Evolutionary conservation across 345 rosid genomes (phyloP), one percentile per base, ranked within the genome.

Genomic region (Ceriops zippeliana): DNA sequence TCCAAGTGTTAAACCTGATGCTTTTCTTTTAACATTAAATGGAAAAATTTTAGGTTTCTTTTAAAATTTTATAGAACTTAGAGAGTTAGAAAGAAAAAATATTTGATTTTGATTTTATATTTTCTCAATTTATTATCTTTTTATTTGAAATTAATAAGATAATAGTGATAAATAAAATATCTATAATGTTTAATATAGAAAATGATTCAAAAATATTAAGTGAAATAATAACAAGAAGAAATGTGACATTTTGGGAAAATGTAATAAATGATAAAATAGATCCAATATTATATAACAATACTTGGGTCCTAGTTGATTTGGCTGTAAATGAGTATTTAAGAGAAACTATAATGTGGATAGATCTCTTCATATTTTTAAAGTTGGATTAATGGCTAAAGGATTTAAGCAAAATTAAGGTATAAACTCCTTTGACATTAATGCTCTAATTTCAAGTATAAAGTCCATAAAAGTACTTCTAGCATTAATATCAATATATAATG

Each of bases 241-340:
- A 68, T 58, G 52, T 1, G 13, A 1, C 21, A 6, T 63, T 63
- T 30, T 53, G 51, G 58, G 61, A 67, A 27, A 15, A 51, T 0
- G 20, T 24, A 7, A 1, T 52, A 6, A 20, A 52, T 65, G 59
- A 58, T 58, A 20, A 58, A 62, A 62, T 70, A 30, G 67, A 70
- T 19, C 52, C 62, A 17, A 52, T 62, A 52, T 21, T 70, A 6
- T 34, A 38, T 1, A 70, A 70, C 2, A 62, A 37, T 26, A 62
- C 54, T 21, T 62, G 53, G 62, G 15, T 37, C 1, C 35, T 34
- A 1, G n/a, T 46, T 9, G 16, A 69, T 49, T 61, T 69, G 1
- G 27, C 4, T 54, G 15, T 16, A 34, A 16, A 26, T 13, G 6
- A 34, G 35, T 22, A 8, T 34, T 22, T 16, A 67, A 20, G 17